Evolutionary conservation across 1,284 basidiomycete species (phyloP).

Genomic region (Inonotus hispidus): DNA sequence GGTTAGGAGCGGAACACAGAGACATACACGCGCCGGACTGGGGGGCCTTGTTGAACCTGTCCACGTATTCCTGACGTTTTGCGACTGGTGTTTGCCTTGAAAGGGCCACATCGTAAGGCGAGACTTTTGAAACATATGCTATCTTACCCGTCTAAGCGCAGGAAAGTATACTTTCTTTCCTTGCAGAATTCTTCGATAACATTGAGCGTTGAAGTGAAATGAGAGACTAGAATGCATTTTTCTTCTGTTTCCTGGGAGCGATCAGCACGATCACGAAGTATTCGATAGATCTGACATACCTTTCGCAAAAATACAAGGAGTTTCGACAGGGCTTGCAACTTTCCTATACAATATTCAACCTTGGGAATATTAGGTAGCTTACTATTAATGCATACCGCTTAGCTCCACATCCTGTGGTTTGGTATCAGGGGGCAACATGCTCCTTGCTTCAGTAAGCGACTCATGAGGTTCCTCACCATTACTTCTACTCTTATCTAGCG

Average conservation of each 20-base stretch:
- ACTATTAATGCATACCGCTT: constrained; percentile 52
- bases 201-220: constrained; percentile 88
- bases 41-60: constrained; percentile 72
- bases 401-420: constrained; percentile 66
- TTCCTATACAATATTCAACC: constrained; percentile 48
- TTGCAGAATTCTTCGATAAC: constrained; percentile 86
- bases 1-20: not conserved
- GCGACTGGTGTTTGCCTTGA: constrained; percentile 70
- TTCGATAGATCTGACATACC: constrained; percentile 34
- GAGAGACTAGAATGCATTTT: constrained; percentile 90
- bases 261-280: not conserved
- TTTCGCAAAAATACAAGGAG: constrained; percentile 64
- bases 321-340: constrained; percentile 71
- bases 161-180: constrained; percentile 69
- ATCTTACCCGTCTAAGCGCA: constrained; percentile 85
- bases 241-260: constrained; percentile 66
- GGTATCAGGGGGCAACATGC: constrained; percentile 59
- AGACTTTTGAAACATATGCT: not conserved
- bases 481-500: constrained; percentile 54
- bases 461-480: constrained; percentile 30
- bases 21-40: constrained; percentile 60
- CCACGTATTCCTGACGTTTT: constrained; percentile 82
- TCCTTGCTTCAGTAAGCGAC: constrained; percentile 56
- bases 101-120: not conserved
- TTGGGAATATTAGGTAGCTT: not conserved